These are phyloP conservation scores for Speleostelium caveatum DNA, from an alignment of 78 protist genomes.

Conservation along the genomic window DNA sequence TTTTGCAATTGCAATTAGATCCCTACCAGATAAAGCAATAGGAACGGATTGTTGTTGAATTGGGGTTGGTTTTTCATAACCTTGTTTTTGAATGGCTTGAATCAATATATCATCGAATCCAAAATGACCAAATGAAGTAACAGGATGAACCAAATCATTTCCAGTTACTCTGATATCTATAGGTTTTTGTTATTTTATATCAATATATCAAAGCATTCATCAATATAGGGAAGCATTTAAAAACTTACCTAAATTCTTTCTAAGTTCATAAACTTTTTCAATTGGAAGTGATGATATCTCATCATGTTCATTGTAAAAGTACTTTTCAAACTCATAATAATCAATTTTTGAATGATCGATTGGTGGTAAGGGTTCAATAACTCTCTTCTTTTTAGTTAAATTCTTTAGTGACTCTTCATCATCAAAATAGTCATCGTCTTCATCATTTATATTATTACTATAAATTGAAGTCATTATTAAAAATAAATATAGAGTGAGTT, in stretches of 20 bases:
- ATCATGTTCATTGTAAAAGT: constrained; percentile 77
- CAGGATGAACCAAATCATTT: constrained; percentile 46
- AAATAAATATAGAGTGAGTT: too few relatives aligned
- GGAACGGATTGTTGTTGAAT: constrained; percentile 93
- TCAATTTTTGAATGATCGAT: constrained; percentile 83
- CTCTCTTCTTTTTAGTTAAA: background rate
- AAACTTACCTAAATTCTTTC: constrained; percentile 12
- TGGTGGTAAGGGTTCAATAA: constrained; percentile 80
- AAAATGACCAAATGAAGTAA: constrained; percentile 66
- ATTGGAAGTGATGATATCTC: constrained; percentile 4
- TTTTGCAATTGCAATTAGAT: constrained; percentile 96
- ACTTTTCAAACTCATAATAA: constrained; percentile 75
- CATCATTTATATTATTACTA: background rate
- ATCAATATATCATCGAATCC: constrained; percentile 43
- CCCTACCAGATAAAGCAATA: constrained; percentile 85
- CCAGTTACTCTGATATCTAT: constrained; percentile 48
- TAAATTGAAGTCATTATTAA: background rate
- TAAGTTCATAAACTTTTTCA: constrained; percentile 42
- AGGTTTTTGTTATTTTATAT: background rate
- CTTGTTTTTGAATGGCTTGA: constrained; percentile 37
- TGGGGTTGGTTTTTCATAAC: constrained; percentile 87
- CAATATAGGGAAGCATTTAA: too few relatives aligned
- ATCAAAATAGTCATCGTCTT: background rate
- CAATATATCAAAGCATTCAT: background rate
- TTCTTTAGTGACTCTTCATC: constrained; percentile 1